These are phyloP conservation scores for Trichoderma sp. DNA, from an alignment of 2,329 filamentous ascomycete species.

Conservation along the genomic window DNA sequence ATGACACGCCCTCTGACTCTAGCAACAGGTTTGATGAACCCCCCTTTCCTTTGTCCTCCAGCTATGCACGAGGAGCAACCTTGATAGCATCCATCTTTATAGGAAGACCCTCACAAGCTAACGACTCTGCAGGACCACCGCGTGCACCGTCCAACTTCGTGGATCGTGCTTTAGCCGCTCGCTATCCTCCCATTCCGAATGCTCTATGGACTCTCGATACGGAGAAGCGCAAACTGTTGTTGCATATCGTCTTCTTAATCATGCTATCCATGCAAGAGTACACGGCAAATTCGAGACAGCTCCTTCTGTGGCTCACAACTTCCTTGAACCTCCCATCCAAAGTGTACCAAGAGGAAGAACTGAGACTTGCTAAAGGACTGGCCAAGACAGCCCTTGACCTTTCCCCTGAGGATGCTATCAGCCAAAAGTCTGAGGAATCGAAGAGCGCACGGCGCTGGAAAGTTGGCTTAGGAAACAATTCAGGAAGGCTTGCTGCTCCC, in stretches of 20 bases:
- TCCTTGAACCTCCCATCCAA: conserved; percentile 66
- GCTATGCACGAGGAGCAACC: background rate
- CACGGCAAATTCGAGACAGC: conserved; percentile 66
- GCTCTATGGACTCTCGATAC: conserved; percentile 56
- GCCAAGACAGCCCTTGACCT: conserved; percentile 65
- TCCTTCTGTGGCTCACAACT: conserved; percentile 67
- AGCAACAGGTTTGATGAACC: conserved; percentile 35
- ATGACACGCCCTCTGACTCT: conserved; percentile 30
- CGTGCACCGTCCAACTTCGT: conserved; percentile 41
- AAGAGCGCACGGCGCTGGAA: conserved; percentile 68
- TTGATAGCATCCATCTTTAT: background rate
- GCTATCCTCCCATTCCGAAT: conserved; percentile 60
- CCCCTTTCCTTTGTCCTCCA: background rate
- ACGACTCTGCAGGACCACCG: conserved; percentile 33
- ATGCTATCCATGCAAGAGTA: conserved; percentile 76
- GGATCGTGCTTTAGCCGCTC: conserved; percentile 46
- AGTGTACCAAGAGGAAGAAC: conserved; percentile 67
- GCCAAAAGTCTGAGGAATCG: conserved; percentile 54
- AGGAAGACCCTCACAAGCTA: background rate
- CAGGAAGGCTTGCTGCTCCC: conserved; percentile 69
- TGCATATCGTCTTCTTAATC: conserved; percentile 70
- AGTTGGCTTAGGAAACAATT: conserved; percentile 49
- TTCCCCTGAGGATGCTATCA: conserved; percentile 30
- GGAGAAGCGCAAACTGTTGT: conserved; percentile 62
- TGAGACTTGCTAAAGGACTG: conserved; percentile 69